These are phyloP conservation scores for Phytophthora melonis DNA, from an alignment of 352 stramenopile genomes.

Conservation along the genomic window DNA sequence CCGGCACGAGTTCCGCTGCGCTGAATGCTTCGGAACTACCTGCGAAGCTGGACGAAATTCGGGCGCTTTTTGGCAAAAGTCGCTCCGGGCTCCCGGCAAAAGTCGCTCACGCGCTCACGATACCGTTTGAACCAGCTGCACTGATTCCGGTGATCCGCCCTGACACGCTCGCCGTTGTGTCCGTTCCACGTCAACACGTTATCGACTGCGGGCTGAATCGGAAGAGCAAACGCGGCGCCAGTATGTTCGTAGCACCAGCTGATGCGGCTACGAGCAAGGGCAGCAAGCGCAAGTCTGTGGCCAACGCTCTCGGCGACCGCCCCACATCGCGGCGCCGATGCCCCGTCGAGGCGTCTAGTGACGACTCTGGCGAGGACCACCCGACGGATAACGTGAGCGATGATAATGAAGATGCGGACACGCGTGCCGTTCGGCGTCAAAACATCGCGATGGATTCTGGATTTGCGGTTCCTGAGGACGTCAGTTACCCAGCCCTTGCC, in stretches of 20 bases:
- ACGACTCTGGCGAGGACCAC: too few species aligned
- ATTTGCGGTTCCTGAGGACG: too few species aligned
- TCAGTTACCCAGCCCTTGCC: too few species aligned
- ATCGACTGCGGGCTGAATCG: constrained; percentile 2
- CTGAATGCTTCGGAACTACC: background rate
- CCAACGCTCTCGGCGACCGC: too few species aligned
- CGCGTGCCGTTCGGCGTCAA: too few species aligned
- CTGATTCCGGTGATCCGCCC: background rate
- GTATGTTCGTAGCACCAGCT: background rate
- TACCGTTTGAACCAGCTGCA: background rate
- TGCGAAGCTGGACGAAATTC: background rate
- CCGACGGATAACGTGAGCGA: too few species aligned
- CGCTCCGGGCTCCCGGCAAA: background rate
- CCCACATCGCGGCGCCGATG: too few species aligned
- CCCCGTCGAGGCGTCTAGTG: too few species aligned
- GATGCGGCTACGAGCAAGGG: too few species aligned
- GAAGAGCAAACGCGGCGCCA: background rate
- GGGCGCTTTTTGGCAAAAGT: background rate
- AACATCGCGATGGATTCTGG: too few species aligned
- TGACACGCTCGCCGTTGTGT: constrained; percentile 3
- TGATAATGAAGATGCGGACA: too few species aligned
- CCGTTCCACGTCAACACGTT: constrained; percentile 8
- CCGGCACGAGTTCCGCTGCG: background rate
- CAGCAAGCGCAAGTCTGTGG: too few species aligned
- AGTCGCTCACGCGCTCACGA: background rate